Conservation (phyloP, 176 grass and related monocot species). For the Lolium perenne region DNA sequence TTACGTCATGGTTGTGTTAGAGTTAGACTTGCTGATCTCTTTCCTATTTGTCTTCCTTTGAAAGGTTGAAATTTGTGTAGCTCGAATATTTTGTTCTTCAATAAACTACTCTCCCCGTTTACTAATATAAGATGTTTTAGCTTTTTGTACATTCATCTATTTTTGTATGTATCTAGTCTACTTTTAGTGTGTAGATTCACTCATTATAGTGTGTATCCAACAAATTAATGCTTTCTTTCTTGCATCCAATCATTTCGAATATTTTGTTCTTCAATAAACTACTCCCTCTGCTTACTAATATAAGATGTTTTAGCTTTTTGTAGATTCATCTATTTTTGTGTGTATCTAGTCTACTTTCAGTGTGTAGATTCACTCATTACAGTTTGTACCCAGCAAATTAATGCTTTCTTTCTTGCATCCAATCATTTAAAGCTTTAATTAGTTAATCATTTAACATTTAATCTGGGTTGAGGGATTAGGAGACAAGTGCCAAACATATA, state of each 20-base stretch:
- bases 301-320: too few relatives aligned
- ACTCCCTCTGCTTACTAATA: too few relatives aligned
- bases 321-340: too few relatives aligned
- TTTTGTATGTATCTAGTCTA: too few relatives aligned
- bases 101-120: too few relatives aligned
- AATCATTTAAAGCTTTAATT: background rate
- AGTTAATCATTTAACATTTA: background rate
- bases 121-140: too few relatives aligned
- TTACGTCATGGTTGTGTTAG: background rate
- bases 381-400: background rate
- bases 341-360: too few relatives aligned
- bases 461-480: background rate
- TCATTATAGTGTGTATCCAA: too few relatives aligned
- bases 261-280: background rate
- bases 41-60: background rate
- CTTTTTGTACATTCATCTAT: too few relatives aligned
- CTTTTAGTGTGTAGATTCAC: too few relatives aligned
- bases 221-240: background rate
- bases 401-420: background rate
- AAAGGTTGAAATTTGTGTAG: constrained; percentile 11
- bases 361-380: too few relatives aligned
- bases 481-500: background rate
- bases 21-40: constrained; percentile 10
- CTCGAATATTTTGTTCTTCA: background rate
- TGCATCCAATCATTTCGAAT: background rate